Conservation (phyloP, 148 eudicot genomes). For the Euryodendron excelsum region DNA sequence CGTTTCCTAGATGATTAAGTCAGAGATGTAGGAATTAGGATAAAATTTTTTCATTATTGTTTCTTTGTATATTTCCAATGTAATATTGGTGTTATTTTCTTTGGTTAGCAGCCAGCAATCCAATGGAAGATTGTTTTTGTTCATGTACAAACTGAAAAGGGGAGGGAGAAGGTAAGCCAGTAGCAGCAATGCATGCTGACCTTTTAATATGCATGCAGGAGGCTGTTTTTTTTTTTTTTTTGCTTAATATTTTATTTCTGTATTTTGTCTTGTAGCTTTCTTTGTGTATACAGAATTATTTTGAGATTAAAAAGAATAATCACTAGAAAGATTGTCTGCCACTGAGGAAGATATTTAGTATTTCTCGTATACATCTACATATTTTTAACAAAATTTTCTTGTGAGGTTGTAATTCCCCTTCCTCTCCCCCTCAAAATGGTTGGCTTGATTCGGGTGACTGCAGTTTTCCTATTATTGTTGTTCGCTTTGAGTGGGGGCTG, state of each 20-base stretch:
- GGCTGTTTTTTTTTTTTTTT: neutral
- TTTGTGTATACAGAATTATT: neutral
- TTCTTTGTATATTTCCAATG: neutral
- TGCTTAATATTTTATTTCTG: neutral
- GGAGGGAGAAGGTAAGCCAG: neutral
- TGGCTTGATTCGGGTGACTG: neutral
- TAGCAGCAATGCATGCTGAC: constrained; percentile 22
- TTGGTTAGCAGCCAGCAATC: neutral
- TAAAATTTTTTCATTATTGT: too few species aligned
- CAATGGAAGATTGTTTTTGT: neutral
- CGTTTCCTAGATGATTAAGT: neutral
- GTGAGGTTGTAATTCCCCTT: neutral
- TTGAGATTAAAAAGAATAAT: neutral
- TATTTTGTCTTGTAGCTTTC: neutral
- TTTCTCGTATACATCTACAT: neutral
- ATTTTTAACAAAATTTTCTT: neutral
- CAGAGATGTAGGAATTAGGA: constrained; percentile 2
- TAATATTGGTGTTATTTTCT: constrained; percentile 4
- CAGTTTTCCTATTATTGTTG: neutral
- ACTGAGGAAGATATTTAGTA: neutral
- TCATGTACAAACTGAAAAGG: neutral
- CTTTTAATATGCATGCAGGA: constrained; percentile 27
- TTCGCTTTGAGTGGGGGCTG: neutral
- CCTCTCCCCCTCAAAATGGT: too few species aligned
- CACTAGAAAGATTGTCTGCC: neutral